These are phyloP conservation scores for Podospora bellae-mahoneyi DNA, from an alignment of 495 filamentous ascomycete genomes.

Conservation along the genomic window DNA sequence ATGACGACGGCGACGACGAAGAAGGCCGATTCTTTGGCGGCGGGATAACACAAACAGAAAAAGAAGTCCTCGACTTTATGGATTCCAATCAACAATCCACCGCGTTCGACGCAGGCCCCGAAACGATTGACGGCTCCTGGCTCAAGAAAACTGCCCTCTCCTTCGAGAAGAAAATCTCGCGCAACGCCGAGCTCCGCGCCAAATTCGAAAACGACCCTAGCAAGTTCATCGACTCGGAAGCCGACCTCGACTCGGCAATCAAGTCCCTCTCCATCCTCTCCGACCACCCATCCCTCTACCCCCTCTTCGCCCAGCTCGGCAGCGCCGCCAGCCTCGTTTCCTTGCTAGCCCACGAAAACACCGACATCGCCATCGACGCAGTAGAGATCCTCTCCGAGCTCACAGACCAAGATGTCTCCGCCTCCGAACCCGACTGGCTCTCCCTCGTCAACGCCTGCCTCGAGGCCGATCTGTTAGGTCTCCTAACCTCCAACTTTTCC, in stretches of 20 bases:
- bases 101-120: conserved; percentile 48
- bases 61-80: conserved; percentile 86
- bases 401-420: conserved; percentile 89
- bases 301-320: conserved; percentile 76
- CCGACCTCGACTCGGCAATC: conserved; percentile 86
- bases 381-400: conserved; percentile 90
- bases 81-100: conserved; percentile 38
- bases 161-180: conserved; percentile 87
- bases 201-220: conserved; percentile 81
- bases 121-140: conserved; percentile 84
- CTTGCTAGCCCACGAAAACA: conserved; percentile 90
- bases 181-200: conserved; percentile 88
- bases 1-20: conserved; percentile 74
- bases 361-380: conserved; percentile 90
- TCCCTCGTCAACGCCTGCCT: conserved; percentile 75
- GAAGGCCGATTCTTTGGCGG: conserved; percentile 95
- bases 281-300: conserved; percentile 82
- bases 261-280: conserved; percentile 83
- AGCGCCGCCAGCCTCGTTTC: conserved; percentile 71
- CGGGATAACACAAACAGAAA: conserved; percentile 76
- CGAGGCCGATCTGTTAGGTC: conserved; percentile 75
- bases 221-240: conserved; percentile 74
- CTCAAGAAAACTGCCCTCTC: conserved; percentile 73
- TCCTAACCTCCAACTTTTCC: conserved; percentile 80
- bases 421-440: conserved; percentile 80